phyloP scores from a whole-genome alignment of 345 rosid genomes.

The Eucalyptus urophylla region DNA sequence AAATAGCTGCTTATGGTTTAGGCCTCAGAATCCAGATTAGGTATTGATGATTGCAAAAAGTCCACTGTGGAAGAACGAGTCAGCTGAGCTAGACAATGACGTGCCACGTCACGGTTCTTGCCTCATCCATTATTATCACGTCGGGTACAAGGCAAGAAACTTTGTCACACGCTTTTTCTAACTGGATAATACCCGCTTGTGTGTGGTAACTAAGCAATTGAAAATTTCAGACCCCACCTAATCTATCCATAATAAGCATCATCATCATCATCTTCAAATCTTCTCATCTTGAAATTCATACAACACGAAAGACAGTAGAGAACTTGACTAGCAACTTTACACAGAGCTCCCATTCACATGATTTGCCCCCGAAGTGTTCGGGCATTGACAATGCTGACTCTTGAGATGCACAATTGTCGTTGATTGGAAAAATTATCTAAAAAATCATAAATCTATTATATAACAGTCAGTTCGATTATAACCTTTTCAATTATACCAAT shows the following conservation, averaged over 20 bases:
- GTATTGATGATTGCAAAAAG: no score
- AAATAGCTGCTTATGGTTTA: no score
- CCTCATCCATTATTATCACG: no score
- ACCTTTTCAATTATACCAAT: accelerated
- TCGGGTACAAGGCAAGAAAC: no score
- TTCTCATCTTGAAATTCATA: not conserved
- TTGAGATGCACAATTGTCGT: not conserved
- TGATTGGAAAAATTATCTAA: accelerated
- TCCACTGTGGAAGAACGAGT: no score
- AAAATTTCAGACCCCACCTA: no score
- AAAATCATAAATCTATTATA: not conserved
- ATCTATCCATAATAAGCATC: not conserved
- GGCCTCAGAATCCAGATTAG: no score
- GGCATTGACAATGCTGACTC: accelerated
- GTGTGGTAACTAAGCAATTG: no score
- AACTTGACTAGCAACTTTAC: not conserved
- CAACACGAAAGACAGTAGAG: not conserved
- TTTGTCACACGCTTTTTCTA: no score
- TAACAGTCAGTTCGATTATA: accelerated
- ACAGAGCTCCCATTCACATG: not conserved
- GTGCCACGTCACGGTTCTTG: no score
- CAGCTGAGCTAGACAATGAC: no score
- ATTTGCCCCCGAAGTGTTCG: not conserved
- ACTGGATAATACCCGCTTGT: no score
- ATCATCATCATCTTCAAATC: not conserved